phyloP scores from a whole-genome alignment of 768 basidiomycete species.

The Kwoniella sp. region DNA sequence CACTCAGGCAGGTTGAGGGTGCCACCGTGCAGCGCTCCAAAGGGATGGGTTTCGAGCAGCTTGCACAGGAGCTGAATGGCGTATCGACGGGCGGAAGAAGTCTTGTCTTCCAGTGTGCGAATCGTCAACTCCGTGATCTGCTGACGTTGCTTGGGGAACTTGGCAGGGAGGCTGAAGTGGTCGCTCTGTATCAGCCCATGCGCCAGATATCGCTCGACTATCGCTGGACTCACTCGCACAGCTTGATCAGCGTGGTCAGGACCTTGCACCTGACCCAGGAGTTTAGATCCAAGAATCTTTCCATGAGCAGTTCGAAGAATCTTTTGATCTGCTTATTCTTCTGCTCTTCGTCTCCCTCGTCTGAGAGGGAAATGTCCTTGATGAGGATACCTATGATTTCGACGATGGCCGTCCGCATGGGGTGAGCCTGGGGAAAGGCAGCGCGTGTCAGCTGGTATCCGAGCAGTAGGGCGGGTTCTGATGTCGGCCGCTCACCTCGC shows the following conservation, averaged over 20 bases:
- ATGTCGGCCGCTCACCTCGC: constrained; percentile 66
- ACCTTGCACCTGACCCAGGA: constrained; percentile 90
- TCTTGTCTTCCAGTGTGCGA: constrained; percentile 81
- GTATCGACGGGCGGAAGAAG: constrained; percentile 76
- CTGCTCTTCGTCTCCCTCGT: constrained; percentile 56
- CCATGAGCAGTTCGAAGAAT: constrained; percentile 76
- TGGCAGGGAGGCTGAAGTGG: constrained; percentile 61
- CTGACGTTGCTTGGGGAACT: constrained; percentile 82
- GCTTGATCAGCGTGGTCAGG: constrained; percentile 65
- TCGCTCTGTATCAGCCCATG: neutral
- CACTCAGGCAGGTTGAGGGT: constrained; percentile 67
- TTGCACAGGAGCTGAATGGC: constrained; percentile 71
- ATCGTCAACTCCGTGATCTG: constrained; percentile 71
- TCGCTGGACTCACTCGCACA: constrained; percentile 60
- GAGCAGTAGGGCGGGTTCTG: neutral
- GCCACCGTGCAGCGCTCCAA: constrained; percentile 77
- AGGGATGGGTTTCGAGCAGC: constrained; percentile 82
- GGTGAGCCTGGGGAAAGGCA: constrained; percentile 69
- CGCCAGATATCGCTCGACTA: neutral
- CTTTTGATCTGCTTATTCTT: constrained; percentile 62
- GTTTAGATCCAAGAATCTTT: constrained; percentile 80
- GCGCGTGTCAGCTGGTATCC: neutral
- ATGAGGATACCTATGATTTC: constrained; percentile 85
- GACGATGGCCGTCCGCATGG: constrained; percentile 90
- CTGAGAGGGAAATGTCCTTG: constrained; percentile 65